phyloP scores from a whole-genome alignment of 2,329 filamentous ascomycete species.

The Aspergillus persii region DNA sequence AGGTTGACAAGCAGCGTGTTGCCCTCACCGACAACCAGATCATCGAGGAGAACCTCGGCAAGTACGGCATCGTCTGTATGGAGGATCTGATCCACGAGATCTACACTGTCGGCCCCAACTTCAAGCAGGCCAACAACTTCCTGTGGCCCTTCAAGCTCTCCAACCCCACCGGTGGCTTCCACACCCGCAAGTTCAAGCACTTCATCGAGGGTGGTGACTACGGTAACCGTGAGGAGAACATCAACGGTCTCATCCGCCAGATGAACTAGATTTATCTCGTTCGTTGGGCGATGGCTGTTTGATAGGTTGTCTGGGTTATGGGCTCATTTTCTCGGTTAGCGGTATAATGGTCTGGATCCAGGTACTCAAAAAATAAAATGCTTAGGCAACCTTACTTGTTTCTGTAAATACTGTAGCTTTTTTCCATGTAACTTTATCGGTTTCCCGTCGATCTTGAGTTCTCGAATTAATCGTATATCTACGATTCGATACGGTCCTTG shows the following conservation, averaged over 20 bases:
- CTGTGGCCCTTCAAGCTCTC: slow-evolving; percentile 99
- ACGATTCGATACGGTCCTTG: no score
- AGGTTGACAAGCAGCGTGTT: slow-evolving; percentile 97
- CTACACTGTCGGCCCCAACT: slow-evolving; percentile 97
- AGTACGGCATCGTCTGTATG: slow-evolving; percentile 98
- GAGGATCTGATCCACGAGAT: slow-evolving; percentile 99
- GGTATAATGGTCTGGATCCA: slow-evolving; percentile 18
- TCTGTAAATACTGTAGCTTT: background rate
- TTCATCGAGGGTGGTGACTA: slow-evolving; percentile 98
- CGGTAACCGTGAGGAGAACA: slow-evolving; percentile 97
- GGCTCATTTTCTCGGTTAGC: slow-evolving; percentile 26
- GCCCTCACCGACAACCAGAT: slow-evolving; percentile 96
- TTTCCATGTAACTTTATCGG: background rate
- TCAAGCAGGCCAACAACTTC: slow-evolving; percentile 99
- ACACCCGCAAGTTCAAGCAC: slow-evolving; percentile 96
- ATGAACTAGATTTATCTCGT: slow-evolving; percentile 74
- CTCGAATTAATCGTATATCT: no score
- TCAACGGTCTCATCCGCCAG: slow-evolving; percentile 93
- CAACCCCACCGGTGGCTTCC: slow-evolving; percentile 98
- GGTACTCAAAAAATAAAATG: slow-evolving; percentile 36
- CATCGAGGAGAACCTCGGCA: slow-evolving; percentile 93
- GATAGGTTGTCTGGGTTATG: slow-evolving; percentile 34
- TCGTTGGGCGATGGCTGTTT: slow-evolving; percentile 14
- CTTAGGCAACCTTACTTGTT: slow-evolving; percentile 30
- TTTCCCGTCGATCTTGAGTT: background rate